Conservation (phyloP, 1,139 yeast genomes). For the Kodamaea arcana region DNA sequence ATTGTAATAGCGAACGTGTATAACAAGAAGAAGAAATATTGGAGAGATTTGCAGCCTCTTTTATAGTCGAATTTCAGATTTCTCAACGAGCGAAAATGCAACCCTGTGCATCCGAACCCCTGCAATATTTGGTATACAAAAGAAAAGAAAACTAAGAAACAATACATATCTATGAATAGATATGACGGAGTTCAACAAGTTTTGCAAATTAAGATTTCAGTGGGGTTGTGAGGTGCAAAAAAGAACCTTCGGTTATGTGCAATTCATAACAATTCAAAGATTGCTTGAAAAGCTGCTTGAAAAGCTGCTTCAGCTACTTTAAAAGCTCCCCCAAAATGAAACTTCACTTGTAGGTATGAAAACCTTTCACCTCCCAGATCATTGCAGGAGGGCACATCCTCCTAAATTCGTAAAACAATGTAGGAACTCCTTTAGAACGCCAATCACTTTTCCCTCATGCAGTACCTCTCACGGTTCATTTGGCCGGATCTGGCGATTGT, state of each 20-base stretch:
- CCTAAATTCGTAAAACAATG: no score
- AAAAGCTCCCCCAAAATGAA: no score
- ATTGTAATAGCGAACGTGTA: constrained; percentile 6
- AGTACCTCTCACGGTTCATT: no score
- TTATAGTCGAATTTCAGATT: not conserved
- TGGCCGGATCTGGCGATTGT: not conserved
- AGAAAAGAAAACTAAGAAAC: not conserved
- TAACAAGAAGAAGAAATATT: not conserved
- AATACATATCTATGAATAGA: not conserved
- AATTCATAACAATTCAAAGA: no score
- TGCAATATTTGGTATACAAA: not conserved
- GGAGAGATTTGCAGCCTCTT: not conserved
- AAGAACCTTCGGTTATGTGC: not conserved
- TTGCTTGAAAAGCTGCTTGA: no score
- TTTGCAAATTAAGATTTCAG: not conserved
- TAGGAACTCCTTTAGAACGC: no score
- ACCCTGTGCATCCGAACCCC: not conserved
- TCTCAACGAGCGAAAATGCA: not conserved
- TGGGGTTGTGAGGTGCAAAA: not conserved
- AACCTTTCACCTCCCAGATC: no score
- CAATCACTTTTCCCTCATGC: no score
- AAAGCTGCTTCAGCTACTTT: no score
- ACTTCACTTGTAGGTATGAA: no score
- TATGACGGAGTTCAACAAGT: not conserved
- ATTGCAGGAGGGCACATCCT: no score